A percentile compares a stretch with the other conserved stretches of the same genome.
phyloP scores from a whole-genome alignment of 768 basidiomycete genomes.

The Leccinum sublutescens region DNA sequence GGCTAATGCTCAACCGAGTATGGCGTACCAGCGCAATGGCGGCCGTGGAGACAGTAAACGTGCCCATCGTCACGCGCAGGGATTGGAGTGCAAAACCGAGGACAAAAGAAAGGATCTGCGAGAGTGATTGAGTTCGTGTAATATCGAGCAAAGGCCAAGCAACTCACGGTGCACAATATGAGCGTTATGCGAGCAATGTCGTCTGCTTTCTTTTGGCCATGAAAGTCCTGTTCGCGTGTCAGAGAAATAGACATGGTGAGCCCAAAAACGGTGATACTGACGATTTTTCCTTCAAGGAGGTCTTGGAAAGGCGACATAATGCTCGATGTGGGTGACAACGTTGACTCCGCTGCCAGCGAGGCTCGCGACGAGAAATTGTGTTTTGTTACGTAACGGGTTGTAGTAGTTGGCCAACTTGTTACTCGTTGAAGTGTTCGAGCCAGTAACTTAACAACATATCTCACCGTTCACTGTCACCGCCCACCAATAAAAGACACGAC shows the following conservation, averaged over 20 bases:
- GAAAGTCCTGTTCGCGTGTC: constrained; percentile 28
- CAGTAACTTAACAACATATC: neutral
- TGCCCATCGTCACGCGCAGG: constrained; percentile 24
- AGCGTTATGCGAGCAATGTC: constrained; percentile 23
- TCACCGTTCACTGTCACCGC: neutral
- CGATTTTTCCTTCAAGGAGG: constrained; percentile 33
- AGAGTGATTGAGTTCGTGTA: neutral
- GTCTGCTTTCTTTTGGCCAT: constrained; percentile 30
- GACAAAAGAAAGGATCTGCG: constrained; percentile 31
- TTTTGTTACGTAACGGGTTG: constrained; percentile 17
- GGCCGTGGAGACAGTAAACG: constrained; percentile 21
- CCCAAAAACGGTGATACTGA: constrained; percentile 4
- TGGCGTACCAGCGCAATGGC: constrained; percentile 22
- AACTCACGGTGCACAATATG: constrained; percentile 26
- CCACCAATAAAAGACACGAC: neutral
- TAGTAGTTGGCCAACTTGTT: neutral
- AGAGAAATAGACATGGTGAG: neutral
- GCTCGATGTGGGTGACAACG: constrained; percentile 3
- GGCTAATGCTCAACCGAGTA: no score
- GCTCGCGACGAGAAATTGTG: no score
- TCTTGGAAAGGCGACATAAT: constrained; percentile 27
- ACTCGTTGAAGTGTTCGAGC: neutral
- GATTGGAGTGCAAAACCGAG: constrained; percentile 31
- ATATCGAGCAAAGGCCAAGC: neutral
- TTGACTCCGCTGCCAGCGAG: neutral